Conservation (phyloP, 2,329 filamentous ascomycete genomes). For the Pleoardoris graminearum region DNA sequence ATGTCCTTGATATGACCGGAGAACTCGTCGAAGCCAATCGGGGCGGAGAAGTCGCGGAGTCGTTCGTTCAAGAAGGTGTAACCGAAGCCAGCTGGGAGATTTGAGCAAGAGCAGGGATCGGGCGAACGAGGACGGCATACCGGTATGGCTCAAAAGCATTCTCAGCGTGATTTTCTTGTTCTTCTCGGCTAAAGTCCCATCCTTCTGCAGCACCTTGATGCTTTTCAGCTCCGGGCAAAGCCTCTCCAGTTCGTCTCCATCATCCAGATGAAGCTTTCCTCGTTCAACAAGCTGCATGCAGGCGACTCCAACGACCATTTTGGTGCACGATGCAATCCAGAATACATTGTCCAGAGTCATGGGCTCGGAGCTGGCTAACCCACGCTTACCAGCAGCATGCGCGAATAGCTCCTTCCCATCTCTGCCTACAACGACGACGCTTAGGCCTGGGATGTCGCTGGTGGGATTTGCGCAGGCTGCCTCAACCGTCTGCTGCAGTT, state of each 20-base stretch:
- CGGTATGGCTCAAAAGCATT: constrained; percentile 57
- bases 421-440: constrained; percentile 49
- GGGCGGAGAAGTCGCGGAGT: constrained; percentile 34
- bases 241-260: constrained; percentile 37
- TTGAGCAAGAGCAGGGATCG: no score
- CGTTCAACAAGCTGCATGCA: constrained; percentile 44
- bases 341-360: constrained; percentile 64
- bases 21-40: neutral
- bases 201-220: constrained; percentile 47
- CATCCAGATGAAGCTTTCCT: constrained; percentile 42
- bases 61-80: constrained; percentile 55
- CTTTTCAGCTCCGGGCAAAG: constrained; percentile 43
- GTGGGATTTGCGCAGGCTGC: no score
- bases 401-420: constrained; percentile 48
- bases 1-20: no score
- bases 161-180: constrained; percentile 53
- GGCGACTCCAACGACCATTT: constrained; percentile 40
- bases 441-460: no score
- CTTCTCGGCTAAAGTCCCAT: constrained; percentile 42
- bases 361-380: constrained; percentile 46
- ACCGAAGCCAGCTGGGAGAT: constrained; percentile 53
- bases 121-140: no score
- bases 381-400: constrained; percentile 47
- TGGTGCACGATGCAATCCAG: constrained; percentile 59
- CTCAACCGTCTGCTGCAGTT: no score